Percentiles rank a stretch among this genome's conserved stretches.
Conservation (phyloP, 164 flowering plant genomes). For the Echeveria elegans region DNA sequence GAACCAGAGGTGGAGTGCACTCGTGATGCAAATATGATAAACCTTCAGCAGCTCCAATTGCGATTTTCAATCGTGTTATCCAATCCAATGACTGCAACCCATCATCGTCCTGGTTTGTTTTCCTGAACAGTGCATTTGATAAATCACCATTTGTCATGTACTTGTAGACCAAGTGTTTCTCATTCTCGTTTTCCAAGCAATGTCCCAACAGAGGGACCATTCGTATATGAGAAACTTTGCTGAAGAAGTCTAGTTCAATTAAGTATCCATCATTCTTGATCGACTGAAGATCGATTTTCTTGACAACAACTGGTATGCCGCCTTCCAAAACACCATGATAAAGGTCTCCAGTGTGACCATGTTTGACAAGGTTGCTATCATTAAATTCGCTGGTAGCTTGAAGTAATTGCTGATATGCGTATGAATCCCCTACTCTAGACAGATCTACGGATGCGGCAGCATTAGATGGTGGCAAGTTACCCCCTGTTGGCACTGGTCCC, state of each 20-base stretch:
- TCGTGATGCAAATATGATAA: conserved; percentile 30
- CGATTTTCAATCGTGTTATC: conserved; percentile 33
- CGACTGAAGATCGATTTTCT: conserved; percentile 34
- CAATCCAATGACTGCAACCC: conserved; percentile 47
- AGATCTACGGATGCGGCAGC: conserved; percentile 13
- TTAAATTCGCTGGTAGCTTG: conserved; percentile 43
- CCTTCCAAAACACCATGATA: conserved; percentile 47
- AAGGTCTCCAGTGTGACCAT: conserved; percentile 79
- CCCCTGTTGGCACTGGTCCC: conserved; percentile 35
- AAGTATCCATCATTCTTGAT: conserved; percentile 26
- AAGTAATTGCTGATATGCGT: conserved; percentile 56
- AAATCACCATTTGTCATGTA: conserved; percentile 32
- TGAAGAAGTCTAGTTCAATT: conserved; percentile 21
- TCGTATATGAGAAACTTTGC: conserved; percentile 21
- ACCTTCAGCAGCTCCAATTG: conserved; percentile 32
- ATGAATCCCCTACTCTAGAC: conserved; percentile 46
- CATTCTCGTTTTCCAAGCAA: conserved; percentile 31
- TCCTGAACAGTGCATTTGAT: conserved; percentile 18
- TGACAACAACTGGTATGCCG: conserved; percentile 49
- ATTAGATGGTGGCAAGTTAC: conserved; percentile 22
- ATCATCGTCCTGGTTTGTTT: conserved; percentile 28
- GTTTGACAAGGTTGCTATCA: conserved; percentile 61
- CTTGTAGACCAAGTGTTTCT: conserved; percentile 27
- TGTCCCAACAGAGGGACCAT: conserved; percentile 29
- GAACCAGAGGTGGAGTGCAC: conserved; percentile 30